Evolutionary conservation across 768 basidiomycete species (phyloP), one percentile per base, ranked within the genome.

Genomic region (Auriscalpium orientale): DNA sequence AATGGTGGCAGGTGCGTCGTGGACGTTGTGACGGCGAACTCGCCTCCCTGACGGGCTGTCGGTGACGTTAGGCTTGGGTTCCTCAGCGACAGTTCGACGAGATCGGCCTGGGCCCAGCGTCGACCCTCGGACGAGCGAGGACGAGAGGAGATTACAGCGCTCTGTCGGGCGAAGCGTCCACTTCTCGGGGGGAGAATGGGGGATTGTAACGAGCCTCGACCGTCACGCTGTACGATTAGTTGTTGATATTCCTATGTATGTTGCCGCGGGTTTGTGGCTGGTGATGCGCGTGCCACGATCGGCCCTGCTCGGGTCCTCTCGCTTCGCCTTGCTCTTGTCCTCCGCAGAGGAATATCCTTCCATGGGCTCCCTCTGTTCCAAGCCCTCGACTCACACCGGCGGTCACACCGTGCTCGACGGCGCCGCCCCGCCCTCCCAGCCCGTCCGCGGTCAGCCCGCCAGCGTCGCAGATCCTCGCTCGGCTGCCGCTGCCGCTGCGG

Each of bases 1-100:
- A 82, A 62, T 92, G 90, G 90, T 91, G 90, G 90, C 87, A 91
- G 80, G 90, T 89, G 28, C 5, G 61, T 49, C 56, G 54, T 44
- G 53, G 37, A 48, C 52, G 57, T n/a, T 53, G 57, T 57, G 50
- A 45, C 54, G 46, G 43, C 50, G 55, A 18, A 59, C 56, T 62
- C 65, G 58, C 49, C 54, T 37, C 34, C 45, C 1, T 13, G 46
- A 35, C 12, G 8, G 40, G 15, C 12, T 10, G 11, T 46, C 62
- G 28, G 28, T 28, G 28, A 28, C 28, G 28, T 2, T 28, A 28
- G 60, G 47, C 53, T 43, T 49, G 47, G 55, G 18, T 44, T 46
- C 61, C 61, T 16, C 53, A 54, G 21, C 13, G 53, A 20, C 59
- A 56, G 20, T 53, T 57, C 3, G 59, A 58, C 13, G 59, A 62